Base-by-base conservation (phyloP, 2,329 filamentous ascomycete species). In the Colletotrichum sp. region DNA sequence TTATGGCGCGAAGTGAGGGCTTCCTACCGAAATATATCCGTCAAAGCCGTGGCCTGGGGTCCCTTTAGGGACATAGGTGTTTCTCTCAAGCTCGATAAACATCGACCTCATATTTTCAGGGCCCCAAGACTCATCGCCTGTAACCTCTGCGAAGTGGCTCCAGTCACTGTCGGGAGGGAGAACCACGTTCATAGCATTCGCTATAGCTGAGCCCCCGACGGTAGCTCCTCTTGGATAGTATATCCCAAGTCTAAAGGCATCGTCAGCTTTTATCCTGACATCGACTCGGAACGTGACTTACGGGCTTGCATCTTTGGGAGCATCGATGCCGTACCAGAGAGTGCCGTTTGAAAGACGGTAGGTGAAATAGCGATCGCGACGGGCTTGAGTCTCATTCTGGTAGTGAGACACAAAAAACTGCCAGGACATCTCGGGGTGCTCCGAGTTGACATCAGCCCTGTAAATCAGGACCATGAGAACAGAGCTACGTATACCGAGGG, bases 81-180 rank as follows among this genome's bases (percentile, higher is more conserved):
- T 85, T 75, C 85, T 83, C 81, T 91, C 89, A 36, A 91, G 78
- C 71, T 84, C 86, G 63, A 82, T 77, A 59, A 87, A 89, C 80
- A 90, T 89, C 64, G 85, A 80, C 60, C 88, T 83, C 88, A 91
- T 90, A 48, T 88, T 87, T 6, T 83, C 82, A 0, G 89, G 82
- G 0, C 82, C 79, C 89, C 90, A 91, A 0, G 87, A 87, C 2
- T 81, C 76, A 74, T 91, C 89, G 4, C 89, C 88, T 6, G 89
- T 91, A 24, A 91, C 78, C 12, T 81, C 80, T 5, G 85, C 84
- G 69, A 91, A 86, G 78, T 87, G 82, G 32, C 87, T 83, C 81
- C 87, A 91, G 78, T 91, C 90, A 24, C 84, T 86, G 68, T 87
- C 84, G 71, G 89, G 84, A 0, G 90, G 88, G 71, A 87, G 87